These are phyloP conservation scores for Sclerotinia trifoliorum DNA, from an alignment of 2,329 filamentous ascomycete genomes.

Conservation along the genomic window DNA sequence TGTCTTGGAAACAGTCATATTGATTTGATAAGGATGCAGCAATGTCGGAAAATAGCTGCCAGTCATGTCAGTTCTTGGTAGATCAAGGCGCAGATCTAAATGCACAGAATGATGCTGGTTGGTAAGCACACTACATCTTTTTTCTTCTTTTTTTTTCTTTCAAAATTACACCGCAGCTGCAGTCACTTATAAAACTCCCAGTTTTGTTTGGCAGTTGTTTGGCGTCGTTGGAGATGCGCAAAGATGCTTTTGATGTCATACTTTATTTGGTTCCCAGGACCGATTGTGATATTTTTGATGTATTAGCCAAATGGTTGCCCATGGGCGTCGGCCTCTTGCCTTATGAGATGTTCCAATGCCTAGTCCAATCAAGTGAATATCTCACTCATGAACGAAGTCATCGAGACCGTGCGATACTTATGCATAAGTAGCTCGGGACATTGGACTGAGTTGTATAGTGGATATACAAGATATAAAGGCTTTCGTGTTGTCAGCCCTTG, in stretches of 20 bases:
- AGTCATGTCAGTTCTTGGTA: background rate
- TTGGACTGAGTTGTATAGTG: fast-evolving
- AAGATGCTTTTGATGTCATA: fast-evolving
- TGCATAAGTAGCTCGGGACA: fast-evolving
- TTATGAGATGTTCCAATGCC: background rate
- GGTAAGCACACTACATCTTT: background rate
- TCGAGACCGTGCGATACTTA: background rate
- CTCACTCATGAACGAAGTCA: background rate
- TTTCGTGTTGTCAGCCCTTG: background rate
- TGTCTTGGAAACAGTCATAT: fast-evolving
- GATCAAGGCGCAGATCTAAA: background rate
- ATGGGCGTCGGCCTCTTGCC: no score
- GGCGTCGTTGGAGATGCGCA: no score
- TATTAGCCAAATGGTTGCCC: no score
- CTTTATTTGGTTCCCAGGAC: background rate
- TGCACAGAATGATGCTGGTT: fast-evolving
- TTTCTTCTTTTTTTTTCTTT: no score
- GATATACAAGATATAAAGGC: background rate
- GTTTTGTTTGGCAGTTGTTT: background rate
- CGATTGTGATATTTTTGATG: background rate
- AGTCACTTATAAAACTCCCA: background rate
- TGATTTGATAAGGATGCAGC: fast-evolving
- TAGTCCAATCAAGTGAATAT: background rate
- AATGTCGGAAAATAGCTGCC: fast-evolving
- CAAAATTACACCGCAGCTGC: background rate